Evolutionary conservation across 306 rosid species (phyloP).

Genomic region (Cucurbita pepo): DNA sequence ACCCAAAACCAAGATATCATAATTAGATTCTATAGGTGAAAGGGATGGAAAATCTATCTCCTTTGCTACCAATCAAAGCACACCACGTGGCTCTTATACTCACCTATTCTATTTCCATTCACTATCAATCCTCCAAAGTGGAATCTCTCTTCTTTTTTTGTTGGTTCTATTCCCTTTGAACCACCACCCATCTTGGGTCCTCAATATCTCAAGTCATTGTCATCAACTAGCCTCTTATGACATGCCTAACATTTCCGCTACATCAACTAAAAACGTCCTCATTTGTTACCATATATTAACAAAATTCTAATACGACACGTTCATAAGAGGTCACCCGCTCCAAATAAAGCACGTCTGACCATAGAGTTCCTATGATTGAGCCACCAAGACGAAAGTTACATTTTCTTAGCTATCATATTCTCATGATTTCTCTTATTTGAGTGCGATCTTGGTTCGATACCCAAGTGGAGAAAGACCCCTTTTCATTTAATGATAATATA

Average conservation of each 20-base stretch:
- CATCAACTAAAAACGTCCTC: too few relatives aligned
- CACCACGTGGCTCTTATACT: not conserved
- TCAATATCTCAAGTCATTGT: not conserved
- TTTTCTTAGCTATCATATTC: too few relatives aligned
- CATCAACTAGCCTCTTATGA: not conserved
- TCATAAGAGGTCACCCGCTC: not conserved
- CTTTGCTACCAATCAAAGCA: not conserved
- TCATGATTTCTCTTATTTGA: too few relatives aligned
- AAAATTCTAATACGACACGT: not conserved
- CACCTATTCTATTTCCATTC: not conserved
- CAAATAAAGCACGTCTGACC: too few relatives aligned
- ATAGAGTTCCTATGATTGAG: too few relatives aligned
- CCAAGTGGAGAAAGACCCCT: too few relatives aligned
- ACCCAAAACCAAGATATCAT: not conserved
- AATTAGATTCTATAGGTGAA: not conserved
- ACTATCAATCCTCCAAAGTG: not conserved
- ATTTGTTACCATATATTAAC: not conserved
- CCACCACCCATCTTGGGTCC: slow-evolving; percentile 1
- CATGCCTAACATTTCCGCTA: too few relatives aligned
- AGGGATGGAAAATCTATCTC: not conserved
- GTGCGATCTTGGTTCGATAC: too few relatives aligned
- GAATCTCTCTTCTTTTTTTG: not conserved
- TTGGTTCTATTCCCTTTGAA: not conserved
- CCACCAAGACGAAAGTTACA: too few relatives aligned
- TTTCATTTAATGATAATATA: too few relatives aligned